Evolutionary conservation across 352 stramenopile species (phyloP).

Genomic region (Pythium apleroticum): DNA sequence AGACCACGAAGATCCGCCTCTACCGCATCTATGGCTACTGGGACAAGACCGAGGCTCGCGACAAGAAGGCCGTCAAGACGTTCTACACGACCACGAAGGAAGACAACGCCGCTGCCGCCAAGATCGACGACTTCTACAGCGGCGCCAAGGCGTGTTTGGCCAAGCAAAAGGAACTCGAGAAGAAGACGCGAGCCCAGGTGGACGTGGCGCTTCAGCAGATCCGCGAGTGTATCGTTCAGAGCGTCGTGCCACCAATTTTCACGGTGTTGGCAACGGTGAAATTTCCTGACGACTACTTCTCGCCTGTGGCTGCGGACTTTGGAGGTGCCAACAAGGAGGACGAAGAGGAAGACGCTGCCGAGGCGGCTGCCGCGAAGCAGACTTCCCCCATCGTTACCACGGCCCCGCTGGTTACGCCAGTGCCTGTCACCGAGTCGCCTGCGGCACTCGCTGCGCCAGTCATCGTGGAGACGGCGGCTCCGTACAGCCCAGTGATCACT

Average conservation of each 20-base stretch:
- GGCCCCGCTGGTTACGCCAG: background rate
- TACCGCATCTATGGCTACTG: slow-evolving; percentile 1
- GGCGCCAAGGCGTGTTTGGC: slow-evolving; percentile 12
- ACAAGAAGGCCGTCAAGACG: slow-evolving; percentile 13
- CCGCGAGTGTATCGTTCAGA: background rate
- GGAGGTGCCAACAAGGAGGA: background rate
- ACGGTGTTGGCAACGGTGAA: background rate
- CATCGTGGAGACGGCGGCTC: background rate
- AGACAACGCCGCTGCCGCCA: background rate
- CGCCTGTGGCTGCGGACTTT: background rate
- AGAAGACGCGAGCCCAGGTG: background rate
- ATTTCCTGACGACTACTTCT: background rate
- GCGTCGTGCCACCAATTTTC: background rate
- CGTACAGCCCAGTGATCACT: background rate
- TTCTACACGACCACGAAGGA: background rate
- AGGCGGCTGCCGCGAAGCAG: background rate
- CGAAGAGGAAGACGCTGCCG: background rate
- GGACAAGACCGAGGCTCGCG: slow-evolving; percentile 4
- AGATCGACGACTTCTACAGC: slow-evolving; percentile 16
- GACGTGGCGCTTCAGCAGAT: background rate
- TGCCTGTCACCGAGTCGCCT: background rate
- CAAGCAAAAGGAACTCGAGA: slow-evolving; percentile 6
- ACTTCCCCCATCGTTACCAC: background rate
- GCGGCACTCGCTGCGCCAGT: background rate
- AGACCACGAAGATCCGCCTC: slow-evolving; percentile 9